A percentile compares a stretch with the other conserved stretches of the same genome.
Evolutionary conservation across 805 yeast genomes (phyloP).

Genomic region (Yarrowia sp.): DNA sequence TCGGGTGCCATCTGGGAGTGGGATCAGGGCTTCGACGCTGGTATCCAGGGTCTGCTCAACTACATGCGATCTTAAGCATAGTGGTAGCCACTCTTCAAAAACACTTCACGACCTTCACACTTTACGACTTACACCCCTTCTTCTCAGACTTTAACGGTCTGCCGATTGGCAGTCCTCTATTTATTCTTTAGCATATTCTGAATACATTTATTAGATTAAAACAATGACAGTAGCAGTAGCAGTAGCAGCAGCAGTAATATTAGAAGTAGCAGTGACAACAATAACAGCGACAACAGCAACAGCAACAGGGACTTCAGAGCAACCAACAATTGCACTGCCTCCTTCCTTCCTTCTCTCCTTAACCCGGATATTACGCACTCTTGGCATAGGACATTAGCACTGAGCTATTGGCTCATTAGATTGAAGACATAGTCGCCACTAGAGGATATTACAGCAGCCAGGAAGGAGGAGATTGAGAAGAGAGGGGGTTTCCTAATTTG

Average conservation of each 20-base stretch:
- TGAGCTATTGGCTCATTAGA: neutral
- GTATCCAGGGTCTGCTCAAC: constrained; percentile 54
- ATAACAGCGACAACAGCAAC: neutral
- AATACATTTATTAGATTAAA: neutral
- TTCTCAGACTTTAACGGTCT: constrained; percentile 15
- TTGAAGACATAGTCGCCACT: neutral
- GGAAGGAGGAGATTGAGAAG: no score
- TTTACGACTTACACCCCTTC: constrained; percentile 10
- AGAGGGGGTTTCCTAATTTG: no score
- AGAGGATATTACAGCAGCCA: no score
- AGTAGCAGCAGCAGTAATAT: neutral
- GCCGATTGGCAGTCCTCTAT: constrained; percentile 15
- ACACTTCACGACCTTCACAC: constrained; percentile 16
- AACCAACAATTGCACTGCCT: neutral
- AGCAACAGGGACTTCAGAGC: neutral
- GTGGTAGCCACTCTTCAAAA: no score
- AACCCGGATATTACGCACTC: constrained; percentile 2
- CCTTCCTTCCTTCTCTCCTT: neutral
- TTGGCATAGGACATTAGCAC: neutral
- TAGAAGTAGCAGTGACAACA: neutral
- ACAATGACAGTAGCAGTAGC: constrained; percentile 9
- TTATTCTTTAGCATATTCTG: constrained; percentile 28
- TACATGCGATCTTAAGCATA: constrained; percentile 11
- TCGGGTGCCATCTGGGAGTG: constrained; percentile 80
- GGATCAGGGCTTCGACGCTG: constrained; percentile 83